Evolutionary conservation across 352 stramenopile genomes (phyloP), one percentile per base, ranked within the genome.

Genomic region (Phytophthora sansomeana): DNA sequence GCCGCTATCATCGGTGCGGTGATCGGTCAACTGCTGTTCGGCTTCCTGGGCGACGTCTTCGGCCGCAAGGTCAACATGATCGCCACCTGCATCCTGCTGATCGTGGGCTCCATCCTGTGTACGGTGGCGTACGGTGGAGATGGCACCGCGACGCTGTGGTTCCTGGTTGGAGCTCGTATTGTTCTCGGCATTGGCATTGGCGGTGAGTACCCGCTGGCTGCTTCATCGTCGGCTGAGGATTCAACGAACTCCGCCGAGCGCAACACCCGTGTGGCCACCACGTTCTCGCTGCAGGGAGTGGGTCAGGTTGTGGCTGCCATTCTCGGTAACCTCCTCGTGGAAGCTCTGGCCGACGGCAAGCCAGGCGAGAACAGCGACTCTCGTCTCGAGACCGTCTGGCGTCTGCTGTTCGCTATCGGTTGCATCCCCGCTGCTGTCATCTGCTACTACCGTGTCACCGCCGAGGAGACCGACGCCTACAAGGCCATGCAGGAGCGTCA

Each of bases 21-120:
- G n/a, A n/a, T n/a, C n/a, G n/a, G n/a, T n/a, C n/a, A n/a, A n/a
- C n/a, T n/a, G n/a, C 52, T 80, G 47, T 88, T 88, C 59, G 79
- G 79, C 36, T 69, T 77, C 53, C 54, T 88, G 39, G 79, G 77
- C 24, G 79, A 88, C 43, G 50, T 88, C 19, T 81, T 89, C 55
- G 80, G 80, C 3, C 77, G 80, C n/a, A 74, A 74, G 33, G 68
- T 84, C 30, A 84, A 81, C 68, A 89, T 89, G 80, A 85, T 89
- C 52, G 62, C 62, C 26, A 89, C 80, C 43, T 89, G 80, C 41
- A 59, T 53, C 1, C 72, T 86, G 38, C 44, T 86, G 19, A 86
- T 86, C 52, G 54, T 82, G 28, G 78, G 78, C 19, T 70, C 72
- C 46, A 73, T 86, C 52, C 66, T 86, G n/a, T 84, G 75, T 66